Percentiles rank a stretch among this genome's conserved stretches.
Conservation (phyloP, 805 yeast genomes). For the Torulaspora indica region DNA sequence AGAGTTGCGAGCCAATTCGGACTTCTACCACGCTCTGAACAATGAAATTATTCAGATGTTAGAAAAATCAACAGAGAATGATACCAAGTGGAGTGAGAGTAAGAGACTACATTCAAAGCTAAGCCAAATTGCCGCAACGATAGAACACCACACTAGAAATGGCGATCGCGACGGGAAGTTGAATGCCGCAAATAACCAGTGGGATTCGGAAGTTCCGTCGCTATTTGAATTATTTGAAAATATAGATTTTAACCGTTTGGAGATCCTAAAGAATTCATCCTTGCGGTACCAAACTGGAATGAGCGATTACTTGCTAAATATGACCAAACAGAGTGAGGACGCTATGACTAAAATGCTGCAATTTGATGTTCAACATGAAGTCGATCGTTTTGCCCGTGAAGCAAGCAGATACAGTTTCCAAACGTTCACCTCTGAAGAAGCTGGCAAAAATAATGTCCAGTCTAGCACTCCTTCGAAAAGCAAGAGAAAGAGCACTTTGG, state of each 20-base stretch:
- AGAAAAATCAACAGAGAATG: conserved; percentile 48
- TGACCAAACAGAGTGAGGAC: conserved; percentile 51
- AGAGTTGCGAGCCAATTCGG: conserved; percentile 49
- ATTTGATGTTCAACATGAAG: conserved; percentile 58
- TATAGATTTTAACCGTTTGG: conserved; percentile 60
- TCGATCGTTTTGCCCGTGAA: conserved; percentile 49
- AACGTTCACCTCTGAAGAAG: conserved; percentile 7
- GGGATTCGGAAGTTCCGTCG: conserved; percentile 77
- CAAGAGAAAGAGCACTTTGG: conserved; percentile 29
- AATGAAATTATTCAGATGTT: conserved; percentile 54
- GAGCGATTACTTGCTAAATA: conserved; percentile 47
- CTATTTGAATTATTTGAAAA: conserved; percentile 70
- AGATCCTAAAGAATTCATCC: conserved; percentile 59
- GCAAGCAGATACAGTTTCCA: conserved; percentile 32
- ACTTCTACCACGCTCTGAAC: conserved; percentile 44
- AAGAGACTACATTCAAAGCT: conserved; percentile 43
- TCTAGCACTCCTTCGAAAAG: conserved; percentile 13
- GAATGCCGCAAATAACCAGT: conserved; percentile 47
- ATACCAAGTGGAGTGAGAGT: conserved; percentile 52
- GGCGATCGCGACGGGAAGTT: conserved; percentile 40
- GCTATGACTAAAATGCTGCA: conserved; percentile 62
- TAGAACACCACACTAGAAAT: conserved; percentile 40
- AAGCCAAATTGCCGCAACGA: conserved; percentile 41
- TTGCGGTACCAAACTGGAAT: conserved; percentile 59
- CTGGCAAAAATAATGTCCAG: neutral